Base-by-base conservation (phyloP, 495 filamentous ascomycete genomes). In the Collariella sp. region DNA sequence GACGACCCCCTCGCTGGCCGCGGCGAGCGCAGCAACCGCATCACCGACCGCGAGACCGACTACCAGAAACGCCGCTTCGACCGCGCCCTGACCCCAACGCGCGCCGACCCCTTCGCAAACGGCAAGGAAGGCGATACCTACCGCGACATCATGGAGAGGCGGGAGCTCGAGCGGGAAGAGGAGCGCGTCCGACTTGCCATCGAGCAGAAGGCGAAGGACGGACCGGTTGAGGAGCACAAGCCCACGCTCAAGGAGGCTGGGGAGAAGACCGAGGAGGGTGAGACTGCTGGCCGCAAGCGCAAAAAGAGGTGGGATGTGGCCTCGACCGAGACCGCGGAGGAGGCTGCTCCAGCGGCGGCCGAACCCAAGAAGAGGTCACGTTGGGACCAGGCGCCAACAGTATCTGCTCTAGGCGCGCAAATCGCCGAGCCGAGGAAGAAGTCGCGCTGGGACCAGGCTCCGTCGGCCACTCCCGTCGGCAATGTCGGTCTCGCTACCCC, bases 61-160 rank as follows among this genome's bases (percentile, higher is more conserved):
- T 99, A 99, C 65, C 94, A 99, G 71, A 96, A 96, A 73, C 88
- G 91, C 51, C 82, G 89, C 46, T 89, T 91, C 64, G 81, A 93
- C 62, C 88, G 93, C 43, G 86, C 83, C 48, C 75, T 96, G 54
- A 91, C 88, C 15, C 91, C 91, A 9, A 91, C 88, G 9, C 81
- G 89, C 67, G 90, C 86, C 51, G 91, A 95, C 70, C 84, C 90
- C 26, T 95, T 95, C 62, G 87, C 87, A 31, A 81, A 79, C 26
- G 84, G 82, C 48, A 79, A 78, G 54, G 76, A 81, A 53, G 78
- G 76, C 5, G 70, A 75, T 45, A 94, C 83, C 56, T 97, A 97
- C 63, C 81, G 86, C 61, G 88, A 94, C 57, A 79, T 94, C 57
- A 97, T 99, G 94, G 85, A 86, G 55, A 78, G 84, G 38, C 83